Base-by-base conservation (phyloP, 2,329 filamentous ascomycete genomes). In the Dactylellina haptotyla region DNA sequence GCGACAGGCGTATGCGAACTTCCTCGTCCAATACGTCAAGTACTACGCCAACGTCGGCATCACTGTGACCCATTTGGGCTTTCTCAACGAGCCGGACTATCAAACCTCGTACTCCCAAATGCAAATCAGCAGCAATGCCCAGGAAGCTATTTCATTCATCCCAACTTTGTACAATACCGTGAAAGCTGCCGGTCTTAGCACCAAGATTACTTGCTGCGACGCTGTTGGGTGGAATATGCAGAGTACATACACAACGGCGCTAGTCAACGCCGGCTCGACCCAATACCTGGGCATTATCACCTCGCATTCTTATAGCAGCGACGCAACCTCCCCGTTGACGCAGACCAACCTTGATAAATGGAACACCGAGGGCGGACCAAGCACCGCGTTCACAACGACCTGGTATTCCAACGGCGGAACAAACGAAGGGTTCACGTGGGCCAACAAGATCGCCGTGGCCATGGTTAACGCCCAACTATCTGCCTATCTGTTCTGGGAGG, bases 401-500 rank as follows among this genome's bases (percentile, higher is more conserved):
- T 87, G 84, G 83, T 85, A 84, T 77, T 70, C 76, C 0, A 80
- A 77, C 70, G 84, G 85, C 46, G 83, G 81, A 8, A 78, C 80
- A 0, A 83, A 83, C 37, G 85, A 87, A 73, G 86, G 85, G 4
- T 80, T 85, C 75, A 85, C 84, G 1, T 87, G 85, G 85, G 85
- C 85, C 1, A 84, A 84, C 75, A 84, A 84, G 75, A 83, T 87
- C 46, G 83, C 84, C 78, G 81, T 81, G 30, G 84, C 82, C 18
- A 79, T 87, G 12, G 80, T 84, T 4, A 82, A 82, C 76, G 81
- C 81, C 23, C 83, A 84, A 75, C 80, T 84, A 3, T 84, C 82
- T 5, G 85, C 82, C 0, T 87, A 86, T 76, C 80, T 87, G 3
- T 87, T 85, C 79, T 87, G 85, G 85, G 83, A 85, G 77, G 84